phyloP scores from a whole-genome alignment of 1,284 basidiomycete genomes.

The Clitocybe nebularis region DNA sequence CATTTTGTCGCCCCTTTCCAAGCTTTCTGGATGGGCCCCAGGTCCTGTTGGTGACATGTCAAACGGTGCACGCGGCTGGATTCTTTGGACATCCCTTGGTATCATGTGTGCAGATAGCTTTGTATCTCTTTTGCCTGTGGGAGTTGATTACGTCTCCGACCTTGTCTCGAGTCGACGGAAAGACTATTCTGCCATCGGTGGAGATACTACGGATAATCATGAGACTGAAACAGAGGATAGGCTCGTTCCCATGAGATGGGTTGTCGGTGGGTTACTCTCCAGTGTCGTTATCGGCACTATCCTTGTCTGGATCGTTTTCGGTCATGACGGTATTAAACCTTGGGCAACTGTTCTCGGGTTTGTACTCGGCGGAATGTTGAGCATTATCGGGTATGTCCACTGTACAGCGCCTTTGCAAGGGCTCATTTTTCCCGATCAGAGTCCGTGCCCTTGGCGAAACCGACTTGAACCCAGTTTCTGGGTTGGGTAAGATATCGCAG shows the following conservation, averaged over 20 bases:
- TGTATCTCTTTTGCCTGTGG: conserved; percentile 78
- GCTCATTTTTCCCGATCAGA: conserved; percentile 32
- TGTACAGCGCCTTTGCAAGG: conserved; percentile 3
- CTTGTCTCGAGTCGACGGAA: conserved; percentile 26
- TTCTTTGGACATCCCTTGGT: conserved; percentile 91
- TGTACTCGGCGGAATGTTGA: conserved; percentile 77
- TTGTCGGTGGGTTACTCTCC: conserved; percentile 59
- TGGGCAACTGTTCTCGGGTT: conserved; percentile 92
- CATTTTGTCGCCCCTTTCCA: conserved; percentile 83
- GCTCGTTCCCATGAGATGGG: conserved; percentile 80
- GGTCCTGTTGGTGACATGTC: conserved; percentile 84
- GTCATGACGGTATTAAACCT: conserved; percentile 84
- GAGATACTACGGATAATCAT: conserved; percentile 41
- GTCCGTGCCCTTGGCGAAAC: conserved; percentile 92
- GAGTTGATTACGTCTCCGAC: conserved; percentile 47
- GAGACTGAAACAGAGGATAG: conserved; percentile 80
- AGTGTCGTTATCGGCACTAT: conserved; percentile 72
- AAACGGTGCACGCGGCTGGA: conserved; percentile 86
- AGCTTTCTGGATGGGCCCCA: conserved; percentile 84
- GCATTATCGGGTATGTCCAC: conserved; percentile 73
- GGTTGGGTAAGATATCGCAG: conserved; percentile 93
- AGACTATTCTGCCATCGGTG: conserved; percentile 19
- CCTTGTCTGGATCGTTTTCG: conserved; percentile 87
- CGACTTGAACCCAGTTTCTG: conserved; percentile 91
- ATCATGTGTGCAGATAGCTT: conserved; percentile 93